A percentile compares a stretch with the other conserved stretches of the same genome.
Evolutionary conservation across 805 yeast species (phyloP).

Genomic region (Starmerella roubikii): DNA sequence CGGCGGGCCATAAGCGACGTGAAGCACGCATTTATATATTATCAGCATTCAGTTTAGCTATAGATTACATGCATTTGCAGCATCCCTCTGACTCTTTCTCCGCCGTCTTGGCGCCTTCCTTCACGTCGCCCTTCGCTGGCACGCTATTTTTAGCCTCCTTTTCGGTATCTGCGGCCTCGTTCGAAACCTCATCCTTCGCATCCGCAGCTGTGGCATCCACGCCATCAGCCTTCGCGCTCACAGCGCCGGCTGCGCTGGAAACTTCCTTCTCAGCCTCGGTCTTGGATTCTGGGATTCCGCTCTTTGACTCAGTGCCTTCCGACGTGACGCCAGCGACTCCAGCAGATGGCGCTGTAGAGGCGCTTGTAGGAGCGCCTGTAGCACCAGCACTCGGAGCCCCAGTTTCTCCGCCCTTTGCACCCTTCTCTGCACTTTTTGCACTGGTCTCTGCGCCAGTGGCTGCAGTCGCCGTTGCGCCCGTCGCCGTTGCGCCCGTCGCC

Average conservation of each 20-base stretch:
- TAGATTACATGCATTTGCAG: conserved; percentile 15
- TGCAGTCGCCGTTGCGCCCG: conserved; percentile 10
- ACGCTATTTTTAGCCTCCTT: not conserved
- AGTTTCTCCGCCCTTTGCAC: too few species aligned
- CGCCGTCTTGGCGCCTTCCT: conserved; percentile 2
- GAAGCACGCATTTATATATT: not conserved
- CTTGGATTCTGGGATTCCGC: too few species aligned
- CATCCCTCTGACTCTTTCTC: conserved; percentile 11
- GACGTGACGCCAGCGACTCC: conserved; percentile 6
- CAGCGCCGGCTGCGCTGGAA: not conserved
- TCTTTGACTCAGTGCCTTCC: conserved; percentile 8
- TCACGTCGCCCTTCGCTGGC: not conserved
- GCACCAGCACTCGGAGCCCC: too few species aligned
- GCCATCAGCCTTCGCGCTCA: not conserved
- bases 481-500: conserved; percentile 1
- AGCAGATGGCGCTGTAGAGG: too few species aligned
- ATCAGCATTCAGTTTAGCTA: not conserved
- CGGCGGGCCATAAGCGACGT: not conserved
- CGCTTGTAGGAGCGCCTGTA: too few species aligned
- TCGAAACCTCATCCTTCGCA: not conserved
- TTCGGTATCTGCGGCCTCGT: conserved; percentile 1
- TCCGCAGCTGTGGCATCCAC: not conserved
- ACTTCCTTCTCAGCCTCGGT: not conserved
- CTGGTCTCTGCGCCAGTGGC: conserved; percentile 1
- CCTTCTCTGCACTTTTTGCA: too few species aligned